Base-by-base conservation (phyloP, 371 early-diverging fungal species). In the Mucor velutinosus region DNA sequence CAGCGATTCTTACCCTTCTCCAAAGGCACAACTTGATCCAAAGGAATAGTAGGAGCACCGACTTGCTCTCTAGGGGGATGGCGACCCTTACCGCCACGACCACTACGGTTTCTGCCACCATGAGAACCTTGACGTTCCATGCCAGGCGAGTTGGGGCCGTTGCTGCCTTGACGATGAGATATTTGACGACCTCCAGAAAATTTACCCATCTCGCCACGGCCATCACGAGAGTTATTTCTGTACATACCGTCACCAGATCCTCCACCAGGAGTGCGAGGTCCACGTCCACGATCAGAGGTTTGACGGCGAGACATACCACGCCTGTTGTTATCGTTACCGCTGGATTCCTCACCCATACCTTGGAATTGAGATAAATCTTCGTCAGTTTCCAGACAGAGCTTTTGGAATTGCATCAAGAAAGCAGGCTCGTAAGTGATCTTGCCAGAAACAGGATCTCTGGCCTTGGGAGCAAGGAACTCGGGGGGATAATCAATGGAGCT, bases 1-100 rank as follows among this genome's bases (percentile, higher is more conserved):
- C 97, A 97, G 7, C 95, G 92, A 68, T 92, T 91, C 64, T 94
- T 92, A 32, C 93, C 82, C 80, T 89, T 88, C 68, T 85, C 89
- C 60, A 97, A 82, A 66, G 95, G 94, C 33, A 80, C 90, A 25
- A 90, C 85, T 64, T 89, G 84, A 12, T 87, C 89, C 27, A 88
- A 72, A 59, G 90, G 88, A 62, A 88, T 87, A 12, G 88, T 87
- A 12, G 85, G 84, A 7, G 76, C 85, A 69, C 87, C 87, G 39
- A 73, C 71, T 51, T 71, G 63, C 30, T 73, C 81, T 58, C 73
- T 77, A 62, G 71, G 67, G 57, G 64, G 64, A 69, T 81, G 82
- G 64, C 83, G 81, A 12, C 81, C 78, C 62, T 70, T 82, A 39
- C 83, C 82, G 64, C 87, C 89, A 71, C 88, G 88, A 25, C 79